Base-by-base conservation (phyloP, 2,329 filamentous ascomycete species). In the Botrytis porri region DNA sequence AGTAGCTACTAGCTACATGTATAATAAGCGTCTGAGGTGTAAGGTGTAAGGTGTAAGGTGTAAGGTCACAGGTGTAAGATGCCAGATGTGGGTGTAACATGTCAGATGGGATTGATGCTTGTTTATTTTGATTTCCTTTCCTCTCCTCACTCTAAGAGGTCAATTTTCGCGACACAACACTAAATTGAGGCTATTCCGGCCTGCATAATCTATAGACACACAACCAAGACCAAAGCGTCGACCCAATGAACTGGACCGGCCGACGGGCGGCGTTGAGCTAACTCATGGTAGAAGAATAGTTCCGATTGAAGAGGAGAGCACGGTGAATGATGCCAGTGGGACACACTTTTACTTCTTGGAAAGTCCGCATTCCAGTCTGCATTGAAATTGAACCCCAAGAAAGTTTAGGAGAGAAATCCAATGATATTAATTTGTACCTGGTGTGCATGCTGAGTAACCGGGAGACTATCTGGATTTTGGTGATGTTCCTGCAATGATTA, bases 401-500 rank as follows among this genome's bases (percentile, higher is more conserved):
- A 41, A 54, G 25, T 14, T 39, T 14, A 9, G 25, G 25, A 29
- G 63, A 39, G 35, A 39, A 41, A 41, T 54, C 64, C 64, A 66
- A 66, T 54, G 45, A 54, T 39, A 39, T 66, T 6, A 4, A 39
- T 54, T 29, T n/a, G 45, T 39, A 16, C 43, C 63, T 66, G 45
- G 25, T 37, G 25, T 39, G 45, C 18, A 54, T 66, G 64, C 37
- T 29, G 41, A 25, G 45, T 29, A 39, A 66, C 32, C 22, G 12
- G 32, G 45, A 57, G 37, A 29, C 25, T 22, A 39, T 67, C 35
- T 67, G 45, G 35, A 39, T n/a, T 67, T 10, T 67, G 45, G 45
- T 54, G 7, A 67, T 37, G 64, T 67, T 39, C 64, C 64, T 54
- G 45, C 64, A 54, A 67, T 67, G 64, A 67, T 67, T 67, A 54